phyloP scores from a whole-genome alignment of 768 basidiomycete genomes.

The Asterophora parasitica region DNA sequence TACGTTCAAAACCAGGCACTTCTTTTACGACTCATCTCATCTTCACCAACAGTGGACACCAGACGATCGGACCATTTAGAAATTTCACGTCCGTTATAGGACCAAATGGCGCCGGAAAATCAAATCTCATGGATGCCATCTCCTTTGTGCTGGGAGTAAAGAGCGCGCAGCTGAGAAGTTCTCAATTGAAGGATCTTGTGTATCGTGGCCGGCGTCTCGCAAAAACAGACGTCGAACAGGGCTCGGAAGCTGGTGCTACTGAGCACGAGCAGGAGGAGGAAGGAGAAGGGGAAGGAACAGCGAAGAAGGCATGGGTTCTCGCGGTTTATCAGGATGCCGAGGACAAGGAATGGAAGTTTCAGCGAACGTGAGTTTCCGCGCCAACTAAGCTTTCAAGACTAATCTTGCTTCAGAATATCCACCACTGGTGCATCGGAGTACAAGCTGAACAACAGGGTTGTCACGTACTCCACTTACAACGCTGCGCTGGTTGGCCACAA shows the following conservation, averaged over 20 bases:
- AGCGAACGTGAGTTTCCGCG: constrained; percentile 72
- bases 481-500: constrained; percentile 83
- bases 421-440: constrained; percentile 88
- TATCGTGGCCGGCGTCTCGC: constrained; percentile 83
- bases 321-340: constrained; percentile 80
- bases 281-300: constrained; percentile 70
- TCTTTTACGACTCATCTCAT: constrained; percentile 1
- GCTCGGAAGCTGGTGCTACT: constrained; percentile 39
- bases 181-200: constrained; percentile 91
- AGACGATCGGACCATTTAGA: constrained; percentile 86
- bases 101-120: constrained; percentile 98
- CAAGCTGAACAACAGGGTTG: constrained; percentile 72
- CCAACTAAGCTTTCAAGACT: neutral
- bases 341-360: constrained; percentile 84
- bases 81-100: constrained; percentile 96
- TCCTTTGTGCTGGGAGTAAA: constrained; percentile 98
- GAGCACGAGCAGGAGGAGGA: constrained; percentile 44
- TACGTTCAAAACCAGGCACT: constrained; percentile 19
- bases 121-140: constrained; percentile 99
- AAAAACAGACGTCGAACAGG: constrained; percentile 39
- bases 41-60: constrained; percentile 52
- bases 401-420: constrained; percentile 61
- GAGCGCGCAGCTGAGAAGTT: constrained; percentile 87
- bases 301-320: constrained; percentile 92
- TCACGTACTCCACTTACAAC: constrained; percentile 89